Evolutionary conservation across 2,329 filamentous ascomycete genomes (phyloP).

Genomic region (Mariannaea sp.): DNA sequence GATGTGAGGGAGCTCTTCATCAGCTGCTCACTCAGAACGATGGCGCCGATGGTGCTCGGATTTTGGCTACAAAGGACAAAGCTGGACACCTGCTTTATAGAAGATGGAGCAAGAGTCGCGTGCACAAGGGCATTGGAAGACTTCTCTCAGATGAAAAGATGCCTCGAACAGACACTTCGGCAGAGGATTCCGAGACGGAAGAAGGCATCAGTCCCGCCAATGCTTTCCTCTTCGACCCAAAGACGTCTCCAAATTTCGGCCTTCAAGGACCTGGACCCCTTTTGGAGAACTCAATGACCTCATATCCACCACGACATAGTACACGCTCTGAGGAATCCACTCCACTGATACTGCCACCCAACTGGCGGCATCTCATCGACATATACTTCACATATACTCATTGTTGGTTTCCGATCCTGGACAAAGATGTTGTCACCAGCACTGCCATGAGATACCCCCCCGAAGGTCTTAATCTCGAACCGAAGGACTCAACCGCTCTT

Average conservation of each 20-base stretch:
- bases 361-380: conserved; percentile 67
- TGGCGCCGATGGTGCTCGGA: conserved; percentile 45
- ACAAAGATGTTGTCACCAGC: conserved; percentile 65
- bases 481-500: conserved; percentile 41
- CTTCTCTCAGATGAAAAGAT: conserved; percentile 56
- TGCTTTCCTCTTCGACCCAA: conserved; percentile 24
- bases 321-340: conserved; percentile 13
- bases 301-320: conserved; percentile 14
- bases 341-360: conserved; percentile 51
- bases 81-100: conserved; percentile 62
- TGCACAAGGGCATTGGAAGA: conserved; percentile 66
- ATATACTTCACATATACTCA: conserved; percentile 78
- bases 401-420: conserved; percentile 75
- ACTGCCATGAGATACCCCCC: conserved; percentile 50
- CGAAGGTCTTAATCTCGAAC: conserved; percentile 40
- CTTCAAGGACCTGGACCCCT: conserved; percentile 21
- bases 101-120: conserved; percentile 65
- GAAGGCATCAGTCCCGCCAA: conserved; percentile 35
- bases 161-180: conserved; percentile 42
- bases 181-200: conserved; percentile 41
- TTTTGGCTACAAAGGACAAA: conserved; percentile 58
- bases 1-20: conserved; percentile 62
- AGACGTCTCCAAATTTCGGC: conserved; percentile 28
- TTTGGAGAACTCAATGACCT: conserved; percentile 15
- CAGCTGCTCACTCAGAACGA: conserved; percentile 54